These are phyloP conservation scores for Fusarium sp. DNA, from an alignment of 2,329 filamentous ascomycete genomes.

Conservation along the genomic window DNA sequence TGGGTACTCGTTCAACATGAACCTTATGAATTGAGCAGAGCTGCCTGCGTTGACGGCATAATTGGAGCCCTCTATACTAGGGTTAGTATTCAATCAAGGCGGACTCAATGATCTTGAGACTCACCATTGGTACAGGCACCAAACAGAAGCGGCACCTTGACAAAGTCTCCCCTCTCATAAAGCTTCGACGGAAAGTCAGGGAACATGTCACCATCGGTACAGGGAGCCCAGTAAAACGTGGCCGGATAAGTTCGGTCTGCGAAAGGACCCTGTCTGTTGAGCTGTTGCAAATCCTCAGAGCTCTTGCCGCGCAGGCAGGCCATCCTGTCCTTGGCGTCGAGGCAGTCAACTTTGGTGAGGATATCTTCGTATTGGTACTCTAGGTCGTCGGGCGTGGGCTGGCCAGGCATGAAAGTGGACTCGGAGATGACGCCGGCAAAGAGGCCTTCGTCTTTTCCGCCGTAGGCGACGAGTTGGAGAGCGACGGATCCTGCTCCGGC, in stretches of 20 bases:
- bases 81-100: constrained; percentile 15
- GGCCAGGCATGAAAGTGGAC: constrained; percentile 63
- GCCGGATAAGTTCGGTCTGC: constrained; percentile 51
- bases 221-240: constrained; percentile 64
- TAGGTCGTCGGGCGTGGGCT: constrained; percentile 57
- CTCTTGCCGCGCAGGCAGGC: constrained; percentile 56
- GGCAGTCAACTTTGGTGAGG: constrained; percentile 52
- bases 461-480: constrained; percentile 63
- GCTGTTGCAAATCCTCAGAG: constrained; percentile 52
- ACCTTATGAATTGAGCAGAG: constrained; percentile 50
- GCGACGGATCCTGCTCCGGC: constrained; percentile 71
- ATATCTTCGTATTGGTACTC: constrained; percentile 61
- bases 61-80: constrained; percentile 56
- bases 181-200: constrained; percentile 56
- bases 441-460: constrained; percentile 57
- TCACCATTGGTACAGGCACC: constrained; percentile 59
- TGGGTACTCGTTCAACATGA: constrained; percentile 63
- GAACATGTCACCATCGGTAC: constrained; percentile 61
- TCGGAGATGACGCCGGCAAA: constrained; percentile 61
- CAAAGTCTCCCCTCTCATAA: constrained; percentile 54
- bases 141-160: constrained; percentile 59
- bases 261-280: constrained; percentile 56
- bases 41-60: constrained; percentile 57
- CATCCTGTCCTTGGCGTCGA: constrained; percentile 48
- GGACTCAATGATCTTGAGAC: constrained; percentile 13